A percentile compares a stretch with the other conserved stretches of the same genome.
Conservation (phyloP, 331 rosid species). For the Quercus tomentella region DNA sequence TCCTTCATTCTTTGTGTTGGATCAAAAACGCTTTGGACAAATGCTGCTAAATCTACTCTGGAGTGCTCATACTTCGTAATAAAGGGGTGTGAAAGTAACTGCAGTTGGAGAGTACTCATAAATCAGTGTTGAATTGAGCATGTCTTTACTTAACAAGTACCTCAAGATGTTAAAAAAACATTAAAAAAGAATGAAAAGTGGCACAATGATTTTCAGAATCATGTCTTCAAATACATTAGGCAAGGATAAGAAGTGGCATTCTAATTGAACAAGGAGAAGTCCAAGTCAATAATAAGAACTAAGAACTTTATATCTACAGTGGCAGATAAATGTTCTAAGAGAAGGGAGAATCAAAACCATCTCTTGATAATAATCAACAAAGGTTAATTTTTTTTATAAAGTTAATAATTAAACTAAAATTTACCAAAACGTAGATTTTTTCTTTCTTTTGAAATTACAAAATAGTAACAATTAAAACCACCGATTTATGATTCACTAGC, state of each 20-base stretch:
- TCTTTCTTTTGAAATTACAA: not conserved
- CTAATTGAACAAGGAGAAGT: not conserved
- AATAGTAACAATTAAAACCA: not conserved
- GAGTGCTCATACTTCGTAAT: slow-evolving; percentile 54
- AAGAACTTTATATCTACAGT: not conserved
- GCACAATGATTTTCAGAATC: not conserved
- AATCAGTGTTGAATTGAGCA: slow-evolving; percentile 9
- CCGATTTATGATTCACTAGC: not conserved
- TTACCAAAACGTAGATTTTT: not conserved
- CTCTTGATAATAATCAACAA: not conserved
- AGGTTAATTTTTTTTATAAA: not conserved
- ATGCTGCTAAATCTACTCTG: slow-evolving; percentile 65
- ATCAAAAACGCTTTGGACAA: slow-evolving; percentile 83
- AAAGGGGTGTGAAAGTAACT: slow-evolving; percentile 89
- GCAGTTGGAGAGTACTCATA: slow-evolving; percentile 32
- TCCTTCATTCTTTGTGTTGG: slow-evolving; percentile 94
- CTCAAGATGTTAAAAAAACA: not conserved
- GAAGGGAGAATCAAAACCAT: not conserved
- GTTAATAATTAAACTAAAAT: not conserved
- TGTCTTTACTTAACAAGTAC: not conserved
- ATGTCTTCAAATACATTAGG: not conserved
- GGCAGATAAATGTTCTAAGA: not conserved
- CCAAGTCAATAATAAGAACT: not conserved
- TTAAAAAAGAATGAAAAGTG: not conserved
- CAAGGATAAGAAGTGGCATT: not conserved